Evolutionary conservation across 2,329 filamentous ascomycete genomes (phyloP), one percentile per base, ranked within the genome.

Genomic region (Penicillium sp.): DNA sequence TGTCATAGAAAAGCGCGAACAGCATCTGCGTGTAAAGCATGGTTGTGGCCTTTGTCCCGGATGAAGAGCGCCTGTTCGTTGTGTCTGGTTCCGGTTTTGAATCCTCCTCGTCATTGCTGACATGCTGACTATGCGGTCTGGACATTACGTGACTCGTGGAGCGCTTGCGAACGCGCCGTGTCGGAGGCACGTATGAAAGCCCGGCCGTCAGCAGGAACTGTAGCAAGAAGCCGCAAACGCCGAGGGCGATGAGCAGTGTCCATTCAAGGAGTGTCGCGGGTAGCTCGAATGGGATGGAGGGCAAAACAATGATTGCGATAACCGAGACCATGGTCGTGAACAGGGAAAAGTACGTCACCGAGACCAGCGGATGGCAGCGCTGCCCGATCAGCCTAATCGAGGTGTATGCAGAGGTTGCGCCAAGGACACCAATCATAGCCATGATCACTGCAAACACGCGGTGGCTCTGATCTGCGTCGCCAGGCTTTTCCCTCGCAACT

Each of bases 161-260:
- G 17, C 6, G 49, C 35, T 53, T 49, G 15, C 26, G 48, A 30
- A 47, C 46, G 26, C 53, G 54, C 15, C 54, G 62, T 3, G 80
- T 79, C 1, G 84, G 84, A 64, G 89, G 90, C 70, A 93, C 90
- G 64, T 89, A 87, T 26, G 90, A 83, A 52, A 97, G 78, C 0
- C 92, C 92, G 0, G 87, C 85, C 1, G 93, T 95, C 19, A 96
- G 80, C n/a, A 96, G 82, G 67, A 92, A 92, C 84, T 97, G 93
- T 86, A 94, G 90, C 23, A 90, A 75, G 72, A 97, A 94, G 0
- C 93, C 93, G 66, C 89, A 89, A 0, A 87, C 71, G 0, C 91
- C 91, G 4, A 96, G 80, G 44, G 89, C 85, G 0, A 88, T 58
- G 17, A 97, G 78, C 45, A 93, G 83, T 0, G 79, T 74, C 89